Evolutionary conservation across 805 yeast species (phyloP).

Genomic region (Candida koratica): DNA sequence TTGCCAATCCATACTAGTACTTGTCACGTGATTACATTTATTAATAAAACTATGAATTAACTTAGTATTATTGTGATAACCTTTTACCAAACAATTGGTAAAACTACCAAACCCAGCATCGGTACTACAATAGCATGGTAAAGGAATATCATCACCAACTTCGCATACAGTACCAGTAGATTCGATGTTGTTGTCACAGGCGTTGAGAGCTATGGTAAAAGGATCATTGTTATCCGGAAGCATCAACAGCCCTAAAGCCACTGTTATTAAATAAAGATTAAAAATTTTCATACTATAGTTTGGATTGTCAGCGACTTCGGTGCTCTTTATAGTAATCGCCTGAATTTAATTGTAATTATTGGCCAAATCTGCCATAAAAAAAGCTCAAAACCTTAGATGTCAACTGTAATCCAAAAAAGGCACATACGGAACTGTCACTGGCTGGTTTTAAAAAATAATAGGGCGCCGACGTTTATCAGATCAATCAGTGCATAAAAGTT

Average conservation of each 20-base stretch:
- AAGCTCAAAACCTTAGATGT: slow-evolving; percentile 8
- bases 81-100: slow-evolving; percentile 21
- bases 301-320: too few species aligned
- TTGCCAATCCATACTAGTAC: slow-evolving; percentile 10
- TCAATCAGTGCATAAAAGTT: slow-evolving; percentile 5
- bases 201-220: slow-evolving; percentile 13
- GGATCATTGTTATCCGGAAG: slow-evolving; percentile 10
- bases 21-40: slow-evolving; percentile 12
- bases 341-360: too few species aligned
- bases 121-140: slow-evolving; percentile 16
- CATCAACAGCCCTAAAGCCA: slow-evolving; percentile 6
- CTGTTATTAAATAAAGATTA: slow-evolving; percentile 1
- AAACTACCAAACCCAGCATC: slow-evolving; percentile 20
- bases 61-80: slow-evolving; percentile 17
- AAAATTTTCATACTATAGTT: slow-evolving; percentile 12
- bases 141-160: not conserved
- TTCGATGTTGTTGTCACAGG: slow-evolving; percentile 16
- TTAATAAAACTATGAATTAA: slow-evolving; percentile 15
- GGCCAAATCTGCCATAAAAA: not conserved
- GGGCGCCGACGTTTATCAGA: slow-evolving; percentile 10
- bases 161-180: slow-evolving; percentile 16
- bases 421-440: too few species aligned
- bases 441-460: too few species aligned
- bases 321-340: too few species aligned
- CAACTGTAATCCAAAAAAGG: too few species aligned